Conservation (phyloP, 2,329 filamentous ascomycete genomes). For the Ascosphaera acerosa region DNA sequence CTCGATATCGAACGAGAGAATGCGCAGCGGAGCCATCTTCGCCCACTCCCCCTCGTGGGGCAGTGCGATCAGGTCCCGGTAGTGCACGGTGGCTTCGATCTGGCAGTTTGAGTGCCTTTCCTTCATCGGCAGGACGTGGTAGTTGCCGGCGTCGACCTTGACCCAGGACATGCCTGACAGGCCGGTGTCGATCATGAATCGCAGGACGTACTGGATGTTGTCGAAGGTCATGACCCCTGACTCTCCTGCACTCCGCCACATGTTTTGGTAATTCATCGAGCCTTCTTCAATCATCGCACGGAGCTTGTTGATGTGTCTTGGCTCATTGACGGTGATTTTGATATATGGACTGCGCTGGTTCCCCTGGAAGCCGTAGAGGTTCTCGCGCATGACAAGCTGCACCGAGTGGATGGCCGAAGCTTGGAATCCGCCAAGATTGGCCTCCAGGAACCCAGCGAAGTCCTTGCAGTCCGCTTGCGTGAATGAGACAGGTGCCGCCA, state of each 20-base stretch:
- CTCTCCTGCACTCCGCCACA: conserved; percentile 47
- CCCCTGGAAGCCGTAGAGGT: conserved; percentile 81
- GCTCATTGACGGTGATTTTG: conserved; percentile 80
- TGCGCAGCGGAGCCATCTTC: conserved; percentile 84
- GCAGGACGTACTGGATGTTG: conserved; percentile 78
- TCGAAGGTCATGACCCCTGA: conserved; percentile 71
- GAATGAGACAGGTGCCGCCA: conserved; percentile 68
- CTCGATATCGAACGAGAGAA: conserved; percentile 95
- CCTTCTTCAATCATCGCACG: conserved; percentile 50
- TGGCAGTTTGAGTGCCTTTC: conserved; percentile 78
- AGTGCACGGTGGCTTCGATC: conserved; percentile 73
- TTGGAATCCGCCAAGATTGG: conserved; percentile 46
- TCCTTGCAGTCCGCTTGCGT: conserved; percentile 47
- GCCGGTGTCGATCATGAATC: conserved; percentile 96
- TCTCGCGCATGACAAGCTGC: conserved; percentile 60
- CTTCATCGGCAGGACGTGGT: conserved; percentile 38
- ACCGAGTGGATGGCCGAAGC: conserved; percentile 59
- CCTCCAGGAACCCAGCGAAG: conserved; percentile 61
- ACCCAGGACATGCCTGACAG: conserved; percentile 96
- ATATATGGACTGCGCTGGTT: conserved; percentile 80
- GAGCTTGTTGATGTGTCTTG: conserved; percentile 55
- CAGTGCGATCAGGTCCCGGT: conserved; percentile 63
- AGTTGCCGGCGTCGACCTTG: conserved; percentile 50
- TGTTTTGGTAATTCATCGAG: conserved; percentile 61
- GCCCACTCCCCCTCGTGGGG: conserved; percentile 83